Conservation (phyloP, 106 monocot species). For the Allium fistulosum region DNA sequence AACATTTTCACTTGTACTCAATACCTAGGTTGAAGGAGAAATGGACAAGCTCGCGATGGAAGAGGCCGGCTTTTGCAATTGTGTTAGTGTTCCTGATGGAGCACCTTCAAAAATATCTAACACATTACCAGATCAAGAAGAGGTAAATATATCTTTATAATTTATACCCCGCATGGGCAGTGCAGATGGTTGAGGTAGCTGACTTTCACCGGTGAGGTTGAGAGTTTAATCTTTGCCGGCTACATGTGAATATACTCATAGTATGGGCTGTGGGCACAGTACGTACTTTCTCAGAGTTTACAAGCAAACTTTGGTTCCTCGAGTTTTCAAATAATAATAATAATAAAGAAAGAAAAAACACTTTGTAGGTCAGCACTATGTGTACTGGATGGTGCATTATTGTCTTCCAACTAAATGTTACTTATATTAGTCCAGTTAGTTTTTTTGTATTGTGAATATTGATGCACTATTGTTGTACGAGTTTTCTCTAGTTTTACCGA, state of each 20-base stretch:
- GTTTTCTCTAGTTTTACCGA: too few species aligned
- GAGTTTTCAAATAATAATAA: not conserved
- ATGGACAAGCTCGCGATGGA: conserved; percentile 78
- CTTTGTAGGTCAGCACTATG: too few species aligned
- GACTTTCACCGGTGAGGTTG: too few species aligned
- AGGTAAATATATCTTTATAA: conserved; percentile 18
- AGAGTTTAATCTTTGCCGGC: not conserved
- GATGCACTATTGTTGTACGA: too few species aligned
- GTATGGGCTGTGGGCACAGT: not conserved
- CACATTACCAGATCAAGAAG: conserved; percentile 13
- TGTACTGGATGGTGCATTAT: too few species aligned
- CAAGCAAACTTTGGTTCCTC: not conserved
- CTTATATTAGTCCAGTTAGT: too few species aligned
- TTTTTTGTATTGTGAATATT: too few species aligned
- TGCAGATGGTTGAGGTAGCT: too few species aligned
- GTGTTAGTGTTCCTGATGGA: conserved; percentile 76
- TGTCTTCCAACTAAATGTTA: too few species aligned
- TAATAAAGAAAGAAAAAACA: too few species aligned
- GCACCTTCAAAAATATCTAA: conserved; percentile 44
- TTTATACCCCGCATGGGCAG: not conserved
- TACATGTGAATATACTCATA: not conserved
- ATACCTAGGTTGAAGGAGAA: conserved; percentile 62
- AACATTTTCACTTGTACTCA: not conserved
- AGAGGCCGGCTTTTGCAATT: conserved; percentile 68
- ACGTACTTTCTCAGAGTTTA: not conserved